These are phyloP conservation scores for Cystobasidium tubakii DNA, from an alignment of 768 basidiomycete species.

Conservation along the genomic window DNA sequence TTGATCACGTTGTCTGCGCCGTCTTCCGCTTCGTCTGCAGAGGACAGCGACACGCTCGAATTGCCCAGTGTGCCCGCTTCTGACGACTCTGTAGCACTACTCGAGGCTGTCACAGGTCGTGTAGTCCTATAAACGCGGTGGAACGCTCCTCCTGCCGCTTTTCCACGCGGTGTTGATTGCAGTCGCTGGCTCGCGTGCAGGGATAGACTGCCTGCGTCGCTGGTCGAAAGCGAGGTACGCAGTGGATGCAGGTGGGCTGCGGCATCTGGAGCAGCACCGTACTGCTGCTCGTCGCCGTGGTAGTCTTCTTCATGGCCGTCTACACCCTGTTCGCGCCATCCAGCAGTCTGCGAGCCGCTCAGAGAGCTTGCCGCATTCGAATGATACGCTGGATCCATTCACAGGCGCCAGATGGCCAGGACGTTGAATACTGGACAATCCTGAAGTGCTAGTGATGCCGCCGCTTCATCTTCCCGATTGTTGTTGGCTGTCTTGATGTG, in stretches of 20 bases:
- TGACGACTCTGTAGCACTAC: conserved; percentile 4
- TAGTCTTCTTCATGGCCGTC: background rate
- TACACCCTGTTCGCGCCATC: no score
- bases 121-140: background rate
- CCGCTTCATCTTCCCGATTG: no score
- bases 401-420: no score
- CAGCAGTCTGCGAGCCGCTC: no score
- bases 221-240: background rate
- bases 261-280: background rate
- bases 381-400: no score
- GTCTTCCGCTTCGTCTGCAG: conserved; percentile 8
- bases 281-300: background rate
- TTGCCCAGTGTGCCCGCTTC: background rate
- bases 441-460: no score
- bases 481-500: no score
- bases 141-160: background rate
- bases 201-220: conserved; percentile 3
- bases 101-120: background rate
- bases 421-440: no score
- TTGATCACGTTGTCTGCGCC: background rate
- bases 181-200: conserved; percentile 8
- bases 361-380: no score
- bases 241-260: background rate
- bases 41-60: conserved; percentile 16
- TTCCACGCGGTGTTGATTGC: conserved; percentile 5